These are phyloP conservation scores for Eucalyptus viminalis DNA, from an alignment of 345 rosid genomes.

Conservation along the genomic window DNA sequence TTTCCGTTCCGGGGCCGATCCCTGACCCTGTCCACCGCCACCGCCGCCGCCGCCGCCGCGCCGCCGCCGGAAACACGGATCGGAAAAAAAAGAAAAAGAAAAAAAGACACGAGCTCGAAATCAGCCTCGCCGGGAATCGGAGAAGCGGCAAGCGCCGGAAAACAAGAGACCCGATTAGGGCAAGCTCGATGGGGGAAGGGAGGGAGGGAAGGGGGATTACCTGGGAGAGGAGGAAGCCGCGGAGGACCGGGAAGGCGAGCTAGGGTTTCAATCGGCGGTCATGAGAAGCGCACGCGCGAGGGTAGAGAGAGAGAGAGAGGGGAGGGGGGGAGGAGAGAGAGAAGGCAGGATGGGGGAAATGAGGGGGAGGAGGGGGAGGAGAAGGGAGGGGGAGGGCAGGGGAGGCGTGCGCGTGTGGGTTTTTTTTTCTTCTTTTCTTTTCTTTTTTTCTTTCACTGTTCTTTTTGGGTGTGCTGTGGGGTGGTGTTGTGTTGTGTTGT, in stretches of 20 bases:
- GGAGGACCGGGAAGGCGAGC: not conserved
- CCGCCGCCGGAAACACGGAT: not conserved
- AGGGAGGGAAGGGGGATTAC: not conserved
- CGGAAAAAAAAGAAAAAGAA: not conserved
- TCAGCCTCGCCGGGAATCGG: not conserved
- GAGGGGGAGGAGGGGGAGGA: not conserved
- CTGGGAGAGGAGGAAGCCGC: not conserved
- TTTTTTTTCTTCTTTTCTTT: not conserved
- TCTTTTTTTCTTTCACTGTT: not conserved
- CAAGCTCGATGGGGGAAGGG: not conserved
- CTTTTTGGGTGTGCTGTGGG: not conserved
- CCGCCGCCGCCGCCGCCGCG: no score
- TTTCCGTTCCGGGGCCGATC: not conserved
- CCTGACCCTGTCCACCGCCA: not conserved
- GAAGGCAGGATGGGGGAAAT: not conserved
- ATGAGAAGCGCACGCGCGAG: constrained; percentile 5
- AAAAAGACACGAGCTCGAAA: not conserved
- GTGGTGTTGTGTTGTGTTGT: not conserved
- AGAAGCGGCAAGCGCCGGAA: not conserved
- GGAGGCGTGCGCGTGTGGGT: not conserved
- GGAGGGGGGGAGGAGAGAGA: not conserved
- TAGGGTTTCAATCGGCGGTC: constrained; percentile 72
- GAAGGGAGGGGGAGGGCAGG: not conserved
- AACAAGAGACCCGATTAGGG: not conserved
- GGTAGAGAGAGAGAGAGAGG: not conserved